Percentiles rank a stretch among this genome's conserved stretches.
These are phyloP conservation scores for Trichoderma sp. DNA, from an alignment of 2,329 filamentous ascomycete genomes.

Conservation along the genomic window DNA sequence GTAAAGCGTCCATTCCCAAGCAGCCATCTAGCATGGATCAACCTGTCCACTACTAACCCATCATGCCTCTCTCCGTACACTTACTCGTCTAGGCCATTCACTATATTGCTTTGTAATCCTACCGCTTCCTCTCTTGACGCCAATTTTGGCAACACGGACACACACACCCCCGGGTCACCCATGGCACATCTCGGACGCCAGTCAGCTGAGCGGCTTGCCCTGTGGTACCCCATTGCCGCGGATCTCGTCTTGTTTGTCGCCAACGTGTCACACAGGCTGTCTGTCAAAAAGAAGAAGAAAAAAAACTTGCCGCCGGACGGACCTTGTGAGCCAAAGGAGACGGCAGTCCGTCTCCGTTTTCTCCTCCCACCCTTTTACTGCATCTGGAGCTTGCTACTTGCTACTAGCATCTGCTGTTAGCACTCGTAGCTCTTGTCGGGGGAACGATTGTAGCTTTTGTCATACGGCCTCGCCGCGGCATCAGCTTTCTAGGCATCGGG, in stretches of 20 bases:
- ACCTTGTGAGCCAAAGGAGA: not conserved
- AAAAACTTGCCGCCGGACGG: not conserved
- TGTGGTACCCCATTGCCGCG: constrained; percentile 7
- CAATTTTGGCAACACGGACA: constrained; percentile 10
- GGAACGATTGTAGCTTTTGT: not conserved
- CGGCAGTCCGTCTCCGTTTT: not conserved
- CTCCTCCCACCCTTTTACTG: not conserved
- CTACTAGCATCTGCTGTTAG: not conserved
- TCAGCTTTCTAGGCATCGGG: not conserved
- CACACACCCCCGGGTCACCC: not conserved
- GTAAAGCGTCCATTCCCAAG: not conserved
- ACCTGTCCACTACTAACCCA: not conserved
- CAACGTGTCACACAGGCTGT: not conserved
- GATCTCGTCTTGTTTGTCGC: not conserved
- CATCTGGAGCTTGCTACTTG: not conserved
- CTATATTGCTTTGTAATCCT: not conserved
- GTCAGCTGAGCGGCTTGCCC: constrained; percentile 22
- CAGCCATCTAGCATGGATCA: not conserved
- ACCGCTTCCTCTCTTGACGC: not conserved
- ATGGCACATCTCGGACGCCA: constrained; percentile 9
- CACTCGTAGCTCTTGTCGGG: not conserved
- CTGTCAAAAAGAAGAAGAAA: not conserved
- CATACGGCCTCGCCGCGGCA: not conserved
- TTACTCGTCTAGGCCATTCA: not conserved
- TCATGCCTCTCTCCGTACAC: not conserved